Conservation (phyloP, 169 alveolate species). For the Theileria equi region DNA sequence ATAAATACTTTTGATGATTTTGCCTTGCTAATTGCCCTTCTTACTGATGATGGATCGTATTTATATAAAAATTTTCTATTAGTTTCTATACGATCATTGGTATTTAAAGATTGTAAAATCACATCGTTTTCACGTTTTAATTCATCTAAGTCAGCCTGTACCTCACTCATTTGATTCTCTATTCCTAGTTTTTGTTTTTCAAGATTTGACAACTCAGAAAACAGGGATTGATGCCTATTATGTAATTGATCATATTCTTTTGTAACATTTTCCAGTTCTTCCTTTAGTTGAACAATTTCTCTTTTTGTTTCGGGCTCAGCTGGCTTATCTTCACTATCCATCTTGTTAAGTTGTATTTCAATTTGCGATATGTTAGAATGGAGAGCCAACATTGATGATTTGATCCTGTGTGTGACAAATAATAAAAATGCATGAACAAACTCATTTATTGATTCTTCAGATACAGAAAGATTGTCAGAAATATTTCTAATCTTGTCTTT, state of each 20-base stretch:
- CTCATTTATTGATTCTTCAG: constrained; percentile 56
- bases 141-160: constrained; percentile 35
- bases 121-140: constrained; percentile 40
- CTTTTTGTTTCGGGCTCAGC: not conserved
- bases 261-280: constrained; percentile 21
- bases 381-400: constrained; percentile 29
- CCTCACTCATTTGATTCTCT: constrained; percentile 29
- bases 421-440: not conserved
- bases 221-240: not conserved
- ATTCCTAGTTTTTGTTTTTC: constrained; percentile 26
- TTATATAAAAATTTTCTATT: constrained; percentile 17
- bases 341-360: constrained; percentile 37
- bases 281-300: not conserved
- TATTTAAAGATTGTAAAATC: not conserved
- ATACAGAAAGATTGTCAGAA: constrained; percentile 36
- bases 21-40: constrained; percentile 31
- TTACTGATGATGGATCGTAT: constrained; percentile 33
- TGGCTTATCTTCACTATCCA: constrained; percentile 24
- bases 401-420: not conserved
- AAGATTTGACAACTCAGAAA: constrained; percentile 2
- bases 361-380: constrained; percentile 37
- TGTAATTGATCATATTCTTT: constrained; percentile 36
- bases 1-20: constrained; percentile 1
- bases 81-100: not conserved
- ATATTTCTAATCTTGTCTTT: constrained; percentile 45